A percentile compares a stretch with the other conserved stretches of the same genome.
Evolutionary conservation across 306 rosid genomes (phyloP).

Genomic region (Rosa persica): DNA sequence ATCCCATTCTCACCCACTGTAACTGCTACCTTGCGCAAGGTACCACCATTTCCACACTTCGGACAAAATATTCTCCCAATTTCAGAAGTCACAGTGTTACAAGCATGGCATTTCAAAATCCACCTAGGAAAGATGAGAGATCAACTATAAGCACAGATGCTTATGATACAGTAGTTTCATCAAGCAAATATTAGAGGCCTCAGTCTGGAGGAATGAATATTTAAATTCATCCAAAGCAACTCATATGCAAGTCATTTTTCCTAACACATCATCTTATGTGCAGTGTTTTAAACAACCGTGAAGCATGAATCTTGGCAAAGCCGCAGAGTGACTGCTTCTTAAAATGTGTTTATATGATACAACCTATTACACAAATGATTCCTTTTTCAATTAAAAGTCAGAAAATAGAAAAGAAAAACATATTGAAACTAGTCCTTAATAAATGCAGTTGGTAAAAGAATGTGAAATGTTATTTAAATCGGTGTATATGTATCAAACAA

Average conservation of each 20-base stretch:
- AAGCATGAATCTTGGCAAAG: not conserved
- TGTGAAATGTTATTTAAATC: not conserved
- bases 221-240: not conserved
- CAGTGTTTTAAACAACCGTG: not conserved
- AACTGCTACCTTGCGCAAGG: slow-evolving; percentile 94
- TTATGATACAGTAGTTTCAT: not conserved
- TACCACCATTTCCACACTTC: slow-evolving; percentile 97
- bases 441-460: not conserved
- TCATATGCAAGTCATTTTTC: not conserved
- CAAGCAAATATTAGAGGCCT: not conserved
- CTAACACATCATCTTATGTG: not conserved
- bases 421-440: not conserved
- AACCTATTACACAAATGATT: not conserved
- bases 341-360: not conserved
- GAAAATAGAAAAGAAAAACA: not conserved
- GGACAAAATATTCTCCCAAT: slow-evolving; percentile 90
- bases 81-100: slow-evolving; percentile 77
- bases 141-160: slow-evolving; percentile 13
- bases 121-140: slow-evolving; percentile 56
- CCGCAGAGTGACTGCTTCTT: not conserved
- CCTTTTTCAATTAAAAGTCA: not conserved
- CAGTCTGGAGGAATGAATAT: not conserved
- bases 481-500: not conserved
- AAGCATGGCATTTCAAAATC: slow-evolving; percentile 94
- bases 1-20: slow-evolving; percentile 95